A percentile compares a stretch with the other conserved stretches of the same genome.
phyloP scores from a whole-genome alignment of 768 basidiomycete species.

The Russula olivacea region DNA sequence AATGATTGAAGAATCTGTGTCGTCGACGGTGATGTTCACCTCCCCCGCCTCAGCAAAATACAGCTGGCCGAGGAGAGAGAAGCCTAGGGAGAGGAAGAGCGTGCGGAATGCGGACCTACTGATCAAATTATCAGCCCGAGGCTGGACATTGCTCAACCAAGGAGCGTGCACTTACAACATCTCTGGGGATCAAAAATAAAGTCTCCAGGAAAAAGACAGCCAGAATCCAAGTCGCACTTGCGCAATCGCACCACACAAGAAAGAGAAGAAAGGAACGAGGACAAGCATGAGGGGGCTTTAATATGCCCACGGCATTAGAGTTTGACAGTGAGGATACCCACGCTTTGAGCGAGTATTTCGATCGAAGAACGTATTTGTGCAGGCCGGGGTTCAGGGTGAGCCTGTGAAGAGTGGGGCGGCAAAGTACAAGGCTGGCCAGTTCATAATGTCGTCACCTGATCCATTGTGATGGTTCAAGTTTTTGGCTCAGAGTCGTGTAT shows the following conservation, averaged over 20 bases:
- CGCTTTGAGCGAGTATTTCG: neutral
- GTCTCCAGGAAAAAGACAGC: neutral
- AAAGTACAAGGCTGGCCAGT: no score
- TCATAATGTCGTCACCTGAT: neutral
- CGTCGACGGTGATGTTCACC: conserved; percentile 17
- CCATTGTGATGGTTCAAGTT: neutral
- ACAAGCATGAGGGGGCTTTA: neutral
- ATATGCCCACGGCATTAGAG: neutral
- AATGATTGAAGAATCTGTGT: conserved; percentile 8
- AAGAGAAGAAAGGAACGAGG: neutral
- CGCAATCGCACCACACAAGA: neutral
- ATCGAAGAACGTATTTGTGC: conserved; percentile 1
- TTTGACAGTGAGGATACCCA: neutral
- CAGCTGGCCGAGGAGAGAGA: neutral
- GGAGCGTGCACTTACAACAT: conserved; percentile 1
- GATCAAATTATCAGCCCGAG: neutral
- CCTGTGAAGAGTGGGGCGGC: no score
- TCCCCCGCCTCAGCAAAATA: neutral
- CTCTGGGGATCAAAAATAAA: neutral
- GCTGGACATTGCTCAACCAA: neutral
- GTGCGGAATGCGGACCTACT: neutral
- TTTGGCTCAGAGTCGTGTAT: neutral
- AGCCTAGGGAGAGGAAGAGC: neutral
- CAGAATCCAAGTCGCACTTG: neutral
- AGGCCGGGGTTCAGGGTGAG: neutral